These are phyloP conservation scores for Metschnikowia dekortorum DNA, from an alignment of 805 yeast genomes.

Conservation along the genomic window DNA sequence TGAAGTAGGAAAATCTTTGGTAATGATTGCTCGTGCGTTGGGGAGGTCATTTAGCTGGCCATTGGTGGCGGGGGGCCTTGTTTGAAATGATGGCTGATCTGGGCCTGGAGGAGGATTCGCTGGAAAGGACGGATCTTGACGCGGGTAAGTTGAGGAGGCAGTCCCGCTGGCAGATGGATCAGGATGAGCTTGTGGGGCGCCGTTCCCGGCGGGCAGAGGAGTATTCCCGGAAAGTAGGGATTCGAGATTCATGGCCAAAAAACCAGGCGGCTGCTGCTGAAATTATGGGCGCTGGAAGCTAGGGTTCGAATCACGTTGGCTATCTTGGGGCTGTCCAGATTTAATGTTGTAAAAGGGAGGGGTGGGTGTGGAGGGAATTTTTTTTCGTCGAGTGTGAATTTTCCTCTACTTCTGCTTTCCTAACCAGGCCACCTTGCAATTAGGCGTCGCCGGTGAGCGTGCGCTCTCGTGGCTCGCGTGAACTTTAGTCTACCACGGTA, in stretches of 20 bases:
- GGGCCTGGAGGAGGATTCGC: neutral
- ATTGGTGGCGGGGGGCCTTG: neutral
- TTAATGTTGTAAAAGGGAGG: conserved; percentile 1
- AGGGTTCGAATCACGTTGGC: neutral
- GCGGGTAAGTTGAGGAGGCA: neutral
- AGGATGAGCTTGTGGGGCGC: neutral
- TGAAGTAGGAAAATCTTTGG: neutral
- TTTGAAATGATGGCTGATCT: neutral
- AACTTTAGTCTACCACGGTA: neutral
- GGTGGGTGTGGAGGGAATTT: conserved; percentile 9
- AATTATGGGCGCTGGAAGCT: neutral
- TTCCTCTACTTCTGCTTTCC: conserved; percentile 13
- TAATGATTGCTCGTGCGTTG: neutral
- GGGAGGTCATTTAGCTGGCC: conserved; percentile 1
- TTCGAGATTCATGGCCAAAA: conserved; percentile 16
- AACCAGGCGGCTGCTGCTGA: conserved; percentile 1
- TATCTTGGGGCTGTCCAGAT: conserved; percentile 1
- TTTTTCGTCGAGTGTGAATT: conserved; percentile 13
- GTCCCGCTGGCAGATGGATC: neutral
- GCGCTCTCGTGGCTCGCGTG: conserved; percentile 13
- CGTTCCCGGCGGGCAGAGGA: conserved; percentile 8
- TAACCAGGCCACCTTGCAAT: conserved; percentile 9
- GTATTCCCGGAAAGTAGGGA: conserved; percentile 17
- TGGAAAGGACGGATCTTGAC: neutral
- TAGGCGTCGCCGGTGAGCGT: conserved; percentile 14